Evolutionary conservation across 2,329 filamentous ascomycete genomes (phyloP).

Genomic region (Cladosporium sp.): DNA sequence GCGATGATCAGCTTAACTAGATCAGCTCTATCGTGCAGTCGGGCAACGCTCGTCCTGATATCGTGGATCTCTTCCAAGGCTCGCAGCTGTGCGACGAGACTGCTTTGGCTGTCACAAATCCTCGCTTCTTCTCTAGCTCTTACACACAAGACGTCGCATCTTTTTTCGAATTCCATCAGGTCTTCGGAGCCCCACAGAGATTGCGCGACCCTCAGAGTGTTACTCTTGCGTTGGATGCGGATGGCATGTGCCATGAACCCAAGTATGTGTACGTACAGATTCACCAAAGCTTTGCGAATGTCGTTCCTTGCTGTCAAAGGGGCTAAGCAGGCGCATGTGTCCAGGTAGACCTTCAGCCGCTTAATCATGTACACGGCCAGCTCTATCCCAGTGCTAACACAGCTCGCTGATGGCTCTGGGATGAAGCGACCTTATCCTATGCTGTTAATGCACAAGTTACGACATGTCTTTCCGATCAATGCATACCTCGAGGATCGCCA

Average conservation of each 20-base stretch:
- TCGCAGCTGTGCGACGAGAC: not conserved
- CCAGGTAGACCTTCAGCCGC: conserved; percentile 19
- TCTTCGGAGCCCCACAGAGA: not conserved
- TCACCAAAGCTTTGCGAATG: not conserved
- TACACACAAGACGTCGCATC: not conserved
- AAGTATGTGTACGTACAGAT: conserved; percentile 11
- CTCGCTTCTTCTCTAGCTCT: conserved; percentile 17
- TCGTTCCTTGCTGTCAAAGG: not conserved
- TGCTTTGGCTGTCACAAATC: not conserved
- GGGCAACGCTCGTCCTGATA: not conserved
- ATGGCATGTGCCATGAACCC: conserved; percentile 11
- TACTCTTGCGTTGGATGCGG: not conserved
- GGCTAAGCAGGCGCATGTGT: not conserved
- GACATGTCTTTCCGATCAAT: not conserved
- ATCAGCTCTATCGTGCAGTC: not conserved
- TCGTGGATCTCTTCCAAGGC: conserved; percentile 10
- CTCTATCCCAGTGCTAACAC: conserved; percentile 10
- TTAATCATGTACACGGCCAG: conserved; percentile 6
- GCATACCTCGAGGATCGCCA: conserved; percentile 35
- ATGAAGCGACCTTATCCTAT: not conserved
- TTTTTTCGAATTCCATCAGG: not conserved
- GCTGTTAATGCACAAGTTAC: not conserved
- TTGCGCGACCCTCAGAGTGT: not conserved
- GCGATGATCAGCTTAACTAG: conserved; percentile 18
- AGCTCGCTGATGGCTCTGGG: not conserved